Conservation (phyloP, 108 stramenopile genomes). For the Licmophora abbreviata region DNA sequence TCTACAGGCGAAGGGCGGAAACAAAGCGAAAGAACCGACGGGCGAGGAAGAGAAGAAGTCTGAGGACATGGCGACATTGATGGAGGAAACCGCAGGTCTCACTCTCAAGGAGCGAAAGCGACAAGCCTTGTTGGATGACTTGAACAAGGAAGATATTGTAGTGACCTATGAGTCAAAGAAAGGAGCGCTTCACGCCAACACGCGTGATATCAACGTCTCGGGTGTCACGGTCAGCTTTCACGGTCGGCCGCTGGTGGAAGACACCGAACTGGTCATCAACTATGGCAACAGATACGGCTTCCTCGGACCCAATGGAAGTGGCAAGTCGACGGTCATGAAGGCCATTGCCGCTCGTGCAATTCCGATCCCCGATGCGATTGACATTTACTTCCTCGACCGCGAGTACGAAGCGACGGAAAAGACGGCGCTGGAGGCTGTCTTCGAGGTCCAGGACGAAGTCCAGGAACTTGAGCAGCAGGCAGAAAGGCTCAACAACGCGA, state of each 20-base stretch:
- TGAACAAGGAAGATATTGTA: slow-evolving; percentile 68
- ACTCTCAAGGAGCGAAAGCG: slow-evolving; percentile 46
- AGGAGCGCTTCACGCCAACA: slow-evolving; percentile 72
- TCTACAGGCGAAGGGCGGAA: slow-evolving; percentile 6
- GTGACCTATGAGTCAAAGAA: slow-evolving; percentile 77
- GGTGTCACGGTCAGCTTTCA: slow-evolving; percentile 94
- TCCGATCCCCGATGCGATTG: slow-evolving; percentile 94
- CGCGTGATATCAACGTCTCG: slow-evolving; percentile 94
- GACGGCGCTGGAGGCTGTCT: slow-evolving; percentile 95
- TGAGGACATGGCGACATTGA: slow-evolving; percentile 8
- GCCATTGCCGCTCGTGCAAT: slow-evolving; percentile 92
- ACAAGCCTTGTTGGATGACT: slow-evolving; percentile 59
- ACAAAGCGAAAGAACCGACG: slow-evolving; percentile 37
- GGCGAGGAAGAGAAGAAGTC: slow-evolving; percentile 30
- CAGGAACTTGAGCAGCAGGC: slow-evolving; percentile 81
- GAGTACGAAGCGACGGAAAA: slow-evolving; percentile 93
- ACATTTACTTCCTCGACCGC: slow-evolving; percentile 92
- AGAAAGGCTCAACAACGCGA: slow-evolving; percentile 78
- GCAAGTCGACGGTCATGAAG: slow-evolving; percentile 92
- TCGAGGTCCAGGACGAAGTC: slow-evolving; percentile 90
- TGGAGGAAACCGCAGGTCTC: slow-evolving; percentile 7
- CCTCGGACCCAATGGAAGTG: slow-evolving; percentile 51
- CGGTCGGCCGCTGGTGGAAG: slow-evolving; percentile 80
- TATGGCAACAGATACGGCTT: slow-evolving; percentile 94
- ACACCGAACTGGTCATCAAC: slow-evolving; percentile 83